Evolutionary conservation across 306 rosid genomes (phyloP).

Genomic region (Acacia acuminata): DNA sequence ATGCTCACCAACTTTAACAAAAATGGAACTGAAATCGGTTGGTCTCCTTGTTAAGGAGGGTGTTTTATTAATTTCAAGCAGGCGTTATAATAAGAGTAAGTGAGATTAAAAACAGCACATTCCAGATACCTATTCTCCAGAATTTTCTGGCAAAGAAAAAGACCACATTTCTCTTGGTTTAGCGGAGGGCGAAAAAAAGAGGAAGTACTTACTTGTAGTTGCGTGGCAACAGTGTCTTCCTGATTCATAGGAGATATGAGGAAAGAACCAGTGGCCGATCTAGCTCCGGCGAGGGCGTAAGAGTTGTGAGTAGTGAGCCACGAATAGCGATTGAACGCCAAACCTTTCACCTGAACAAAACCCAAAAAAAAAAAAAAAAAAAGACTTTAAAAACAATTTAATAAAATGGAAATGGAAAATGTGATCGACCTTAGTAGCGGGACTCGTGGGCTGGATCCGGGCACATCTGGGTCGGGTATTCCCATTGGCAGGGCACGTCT

Average conservation of each 20-base stretch:
- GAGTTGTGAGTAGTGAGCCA: constrained; percentile 98
- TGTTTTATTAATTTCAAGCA: not conserved
- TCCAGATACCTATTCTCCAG: not conserved
- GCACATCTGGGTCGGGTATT: constrained; percentile 89
- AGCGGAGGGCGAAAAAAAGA: not conserved
- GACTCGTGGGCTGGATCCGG: constrained; percentile 62
- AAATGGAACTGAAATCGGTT: not conserved
- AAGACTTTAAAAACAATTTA: not conserved
- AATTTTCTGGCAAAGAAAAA: too few species aligned
- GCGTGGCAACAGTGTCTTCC: constrained; percentile 67
- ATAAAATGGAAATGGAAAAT: constrained; percentile 10
- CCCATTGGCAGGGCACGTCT: constrained; percentile 75
- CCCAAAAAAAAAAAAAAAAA: not conserved
- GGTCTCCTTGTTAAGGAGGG: not conserved
- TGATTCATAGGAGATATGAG: constrained; percentile 75
- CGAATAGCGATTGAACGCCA: constrained; percentile 80
- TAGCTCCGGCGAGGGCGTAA: constrained; percentile 62
- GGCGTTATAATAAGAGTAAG: not conserved
- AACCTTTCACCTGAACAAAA: constrained; percentile 56
- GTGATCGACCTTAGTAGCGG: constrained; percentile 58
- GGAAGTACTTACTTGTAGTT: constrained; percentile 62
- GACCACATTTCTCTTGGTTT: not conserved
- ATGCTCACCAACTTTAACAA: constrained; percentile 1
- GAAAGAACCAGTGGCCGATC: constrained; percentile 62
- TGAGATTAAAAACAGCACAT: not conserved